Percentiles rank a stretch among this genome's conserved stretches.
phyloP scores from a whole-genome alignment of 2,329 filamentous ascomycete species.

The Aspergillus felis region DNA sequence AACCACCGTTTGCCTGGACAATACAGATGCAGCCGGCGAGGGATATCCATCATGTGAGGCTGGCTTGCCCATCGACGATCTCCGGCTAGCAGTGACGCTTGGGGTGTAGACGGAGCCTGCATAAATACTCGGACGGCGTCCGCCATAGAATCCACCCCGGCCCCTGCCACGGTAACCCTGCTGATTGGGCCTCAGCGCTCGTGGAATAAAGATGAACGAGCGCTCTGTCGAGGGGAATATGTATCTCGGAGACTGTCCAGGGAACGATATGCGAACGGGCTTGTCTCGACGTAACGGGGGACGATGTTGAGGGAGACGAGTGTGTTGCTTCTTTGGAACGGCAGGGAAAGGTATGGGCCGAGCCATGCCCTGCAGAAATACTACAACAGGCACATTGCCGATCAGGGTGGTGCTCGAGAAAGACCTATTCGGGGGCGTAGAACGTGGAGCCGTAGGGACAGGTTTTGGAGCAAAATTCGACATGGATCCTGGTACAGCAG shows the following conservation, averaged over 20 bases:
- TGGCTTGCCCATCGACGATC: slow-evolving; percentile 72
- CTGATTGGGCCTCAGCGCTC: slow-evolving; percentile 88
- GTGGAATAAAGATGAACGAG: slow-evolving; percentile 97
- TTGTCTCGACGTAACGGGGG: slow-evolving; percentile 93
- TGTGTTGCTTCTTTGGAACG: slow-evolving; percentile 83
- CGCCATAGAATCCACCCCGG: slow-evolving; percentile 66
- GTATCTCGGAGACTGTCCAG: slow-evolving; percentile 73
- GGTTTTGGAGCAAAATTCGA: slow-evolving; percentile 30
- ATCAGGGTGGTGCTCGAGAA: slow-evolving; percentile 81
- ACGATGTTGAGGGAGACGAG: slow-evolving; percentile 87
- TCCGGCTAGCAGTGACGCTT: slow-evolving; percentile 80
- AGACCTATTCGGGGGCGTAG: slow-evolving; percentile 65
- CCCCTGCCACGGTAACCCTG: slow-evolving; percentile 69
- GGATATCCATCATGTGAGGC: slow-evolving; percentile 68
- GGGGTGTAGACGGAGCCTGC: slow-evolving; percentile 77
- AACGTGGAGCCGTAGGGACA: slow-evolving; percentile 49
- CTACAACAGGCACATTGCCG: slow-evolving; percentile 79
- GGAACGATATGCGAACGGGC: slow-evolving; percentile 88
- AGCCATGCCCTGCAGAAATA: slow-evolving; percentile 73
- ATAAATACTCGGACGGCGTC: slow-evolving; percentile 67
- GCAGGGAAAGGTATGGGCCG: slow-evolving; percentile 67
- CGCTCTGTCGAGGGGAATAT: slow-evolving; percentile 86
- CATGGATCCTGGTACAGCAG: slow-evolving; percentile 21
- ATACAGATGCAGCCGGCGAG: slow-evolving; percentile 74
- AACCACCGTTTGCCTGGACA: slow-evolving; percentile 62